Evolutionary conservation across 1,284 basidiomycete genomes (phyloP).

Genomic region (Ceratobasidium theobromae): DNA sequence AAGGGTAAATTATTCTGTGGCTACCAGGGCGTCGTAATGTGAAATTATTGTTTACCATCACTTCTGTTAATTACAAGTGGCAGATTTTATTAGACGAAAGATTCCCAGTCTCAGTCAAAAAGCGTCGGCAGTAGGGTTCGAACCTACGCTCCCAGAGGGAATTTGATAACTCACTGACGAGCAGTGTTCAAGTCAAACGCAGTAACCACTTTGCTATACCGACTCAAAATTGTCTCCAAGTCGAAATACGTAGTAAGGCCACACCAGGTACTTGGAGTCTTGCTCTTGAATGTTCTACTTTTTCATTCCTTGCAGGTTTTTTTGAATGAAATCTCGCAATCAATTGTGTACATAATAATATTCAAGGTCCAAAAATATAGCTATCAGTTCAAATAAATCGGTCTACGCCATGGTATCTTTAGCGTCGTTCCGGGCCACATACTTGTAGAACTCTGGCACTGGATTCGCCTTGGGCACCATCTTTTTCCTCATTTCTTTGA

Average conservation of each 20-base stretch:
- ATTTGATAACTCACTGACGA: constrained; percentile 27
- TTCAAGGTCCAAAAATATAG: neutral
- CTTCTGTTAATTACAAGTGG: neutral
- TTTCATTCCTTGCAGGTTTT: no score
- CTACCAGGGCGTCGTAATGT: neutral
- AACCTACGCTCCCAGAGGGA: constrained; percentile 33
- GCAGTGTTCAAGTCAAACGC: constrained; percentile 32
- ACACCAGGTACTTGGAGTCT: no score
- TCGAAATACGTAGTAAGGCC: no score
- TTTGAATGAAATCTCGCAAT: neutral
- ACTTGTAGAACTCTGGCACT: constrained; percentile 22
- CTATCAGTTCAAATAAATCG: neutral
- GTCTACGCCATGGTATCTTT: neutral
- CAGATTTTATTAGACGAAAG: neutral
- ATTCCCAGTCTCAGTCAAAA: neutral
- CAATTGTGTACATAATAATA: neutral
- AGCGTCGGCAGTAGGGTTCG: constrained; percentile 33
- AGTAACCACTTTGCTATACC: constrained; percentile 34
- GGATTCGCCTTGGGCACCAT: constrained; percentile 31
- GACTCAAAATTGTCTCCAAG: no score
- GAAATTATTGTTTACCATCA: neutral
- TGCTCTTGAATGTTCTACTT: no score
- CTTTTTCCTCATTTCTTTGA: constrained; percentile 20
- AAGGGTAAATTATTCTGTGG: neutral
- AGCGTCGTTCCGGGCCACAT: neutral